These are phyloP conservation scores for Plasmodium gonderi DNA, from an alignment of 169 alveolate genomes.

Conservation along the genomic window DNA sequence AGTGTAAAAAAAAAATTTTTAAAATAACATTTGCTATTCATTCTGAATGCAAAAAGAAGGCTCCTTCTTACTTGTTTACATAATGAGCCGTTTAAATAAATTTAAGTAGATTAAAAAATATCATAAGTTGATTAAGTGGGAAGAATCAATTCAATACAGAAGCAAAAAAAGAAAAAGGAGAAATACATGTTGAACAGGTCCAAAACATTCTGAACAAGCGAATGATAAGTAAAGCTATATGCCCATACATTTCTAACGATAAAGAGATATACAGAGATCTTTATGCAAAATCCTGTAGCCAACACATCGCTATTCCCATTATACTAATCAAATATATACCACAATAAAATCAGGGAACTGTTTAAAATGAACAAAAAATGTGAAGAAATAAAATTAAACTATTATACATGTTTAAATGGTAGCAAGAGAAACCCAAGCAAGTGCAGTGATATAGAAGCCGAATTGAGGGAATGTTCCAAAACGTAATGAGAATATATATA, in stretches of 20 bases:
- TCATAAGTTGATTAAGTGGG: no score
- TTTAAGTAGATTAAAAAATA: no score
- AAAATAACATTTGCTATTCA: background rate
- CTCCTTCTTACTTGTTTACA: background rate
- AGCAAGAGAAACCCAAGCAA: constrained; percentile 59
- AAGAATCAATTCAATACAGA: no score
- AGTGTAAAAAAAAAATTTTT: background rate
- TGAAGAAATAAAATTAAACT: constrained; percentile 62
- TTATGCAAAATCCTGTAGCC: no score
- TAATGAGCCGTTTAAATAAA: no score
- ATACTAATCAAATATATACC: background rate
- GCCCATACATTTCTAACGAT: no score
- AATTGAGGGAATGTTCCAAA: constrained; percentile 72
- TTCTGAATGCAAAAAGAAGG: background rate
- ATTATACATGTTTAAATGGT: constrained; percentile 66
- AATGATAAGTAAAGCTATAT: no score
- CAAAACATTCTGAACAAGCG: no score
- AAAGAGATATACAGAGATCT: no score
- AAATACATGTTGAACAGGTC: no score
- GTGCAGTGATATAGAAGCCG: constrained; percentile 56
- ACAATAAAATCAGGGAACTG: background rate
- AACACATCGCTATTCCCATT: background rate
- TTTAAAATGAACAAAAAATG: constrained; percentile 71
- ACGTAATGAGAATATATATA: constrained; percentile 32
- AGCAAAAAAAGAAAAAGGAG: background rate